phyloP scores from a whole-genome alignment of 2,329 filamentous ascomycete species.

The Botryotinia narcissicola region DNA sequence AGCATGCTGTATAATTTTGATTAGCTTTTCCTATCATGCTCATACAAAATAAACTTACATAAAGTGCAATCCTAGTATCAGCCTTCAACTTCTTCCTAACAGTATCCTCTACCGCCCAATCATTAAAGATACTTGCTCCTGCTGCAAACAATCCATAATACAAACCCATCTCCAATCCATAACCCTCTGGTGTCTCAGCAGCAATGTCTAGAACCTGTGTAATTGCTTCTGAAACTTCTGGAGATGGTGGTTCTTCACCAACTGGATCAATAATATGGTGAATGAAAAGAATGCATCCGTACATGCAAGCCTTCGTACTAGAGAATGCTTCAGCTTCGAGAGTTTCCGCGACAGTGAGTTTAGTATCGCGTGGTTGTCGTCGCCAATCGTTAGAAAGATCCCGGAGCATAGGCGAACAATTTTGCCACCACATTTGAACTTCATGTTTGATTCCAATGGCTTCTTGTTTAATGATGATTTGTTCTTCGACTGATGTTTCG shows the following conservation, averaged over 20 bases:
- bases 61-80: constrained; percentile 34
- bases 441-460: constrained; percentile 28
- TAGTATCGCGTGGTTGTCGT: constrained; percentile 29
- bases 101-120: constrained; percentile 32
- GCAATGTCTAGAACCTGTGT: constrained; percentile 35
- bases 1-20: constrained; percentile 31
- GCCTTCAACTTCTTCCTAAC: constrained; percentile 34
- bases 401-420: constrained; percentile 29
- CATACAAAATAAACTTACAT: constrained; percentile 29
- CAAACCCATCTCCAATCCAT: constrained; percentile 37
- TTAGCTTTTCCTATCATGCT: not conserved
- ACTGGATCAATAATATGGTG: constrained; percentile 35
- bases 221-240: constrained; percentile 32
- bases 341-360: constrained; percentile 35
- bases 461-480: constrained; percentile 24
- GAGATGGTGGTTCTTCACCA: constrained; percentile 25
- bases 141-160: constrained; percentile 38
- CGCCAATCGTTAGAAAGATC: constrained; percentile 36
- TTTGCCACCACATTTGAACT: constrained; percentile 33
- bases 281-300: constrained; percentile 35
- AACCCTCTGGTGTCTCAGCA: constrained; percentile 35
- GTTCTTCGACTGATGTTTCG: constrained; percentile 23
- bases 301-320: constrained; percentile 34
- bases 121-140: constrained; percentile 34
- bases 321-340: constrained; percentile 36